Base-by-base conservation (phyloP, 1,284 basidiomycete species). In the Ceratobasidium papillatum region DNA sequence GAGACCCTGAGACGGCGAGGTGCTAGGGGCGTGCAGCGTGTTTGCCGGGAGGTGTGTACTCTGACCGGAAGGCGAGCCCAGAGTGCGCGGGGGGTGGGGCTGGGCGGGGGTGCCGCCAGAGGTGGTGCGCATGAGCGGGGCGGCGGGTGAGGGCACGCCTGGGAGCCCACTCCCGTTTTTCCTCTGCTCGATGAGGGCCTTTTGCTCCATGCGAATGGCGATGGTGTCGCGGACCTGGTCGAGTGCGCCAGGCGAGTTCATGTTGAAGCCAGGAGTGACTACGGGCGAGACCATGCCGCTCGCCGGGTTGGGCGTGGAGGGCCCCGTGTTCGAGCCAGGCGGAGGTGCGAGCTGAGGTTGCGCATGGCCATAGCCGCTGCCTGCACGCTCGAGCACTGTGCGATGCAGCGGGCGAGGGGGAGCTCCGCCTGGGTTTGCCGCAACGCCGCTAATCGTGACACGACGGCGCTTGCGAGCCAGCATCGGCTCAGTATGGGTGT, bases 161-260 rank as follows among this genome's bases (percentile, higher is more conserved):
- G 45, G 45, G 38, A 47, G 38, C 41, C 43, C 61, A 43, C 61
- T 38, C 5, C 65, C 65, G 51, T 68, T 68, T 56, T 68, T 68
- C 34, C 65, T 34, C 65, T 54, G 65, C 65, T 68, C 65, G 27
- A 68, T 68, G 51, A 68, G 49, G 43, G 65, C 65, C 51, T 68
- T 68, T 68, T 68, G 65, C 65, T 68, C 65, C 49, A 68, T 68
- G 65, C 65, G 65, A 27, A 68, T 68, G 25, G 65, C 65, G 51
- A 68, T 68, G 2, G 65, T 68, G 27, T 68, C 65, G 11, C 65
- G 65, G 47, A 68, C 65, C 65, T 68, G 65, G 51, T 38, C 51
- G 49, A 68, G 47, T 12, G 65, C 65, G 17, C 65, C 65, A 14
- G 65, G 65, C 32, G 51, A 68, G 30, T 27, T 32, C 65, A 68